Conservation (phyloP, 108 stramenopile genomes). For the Fragilariopsis cylindrus region DNA sequence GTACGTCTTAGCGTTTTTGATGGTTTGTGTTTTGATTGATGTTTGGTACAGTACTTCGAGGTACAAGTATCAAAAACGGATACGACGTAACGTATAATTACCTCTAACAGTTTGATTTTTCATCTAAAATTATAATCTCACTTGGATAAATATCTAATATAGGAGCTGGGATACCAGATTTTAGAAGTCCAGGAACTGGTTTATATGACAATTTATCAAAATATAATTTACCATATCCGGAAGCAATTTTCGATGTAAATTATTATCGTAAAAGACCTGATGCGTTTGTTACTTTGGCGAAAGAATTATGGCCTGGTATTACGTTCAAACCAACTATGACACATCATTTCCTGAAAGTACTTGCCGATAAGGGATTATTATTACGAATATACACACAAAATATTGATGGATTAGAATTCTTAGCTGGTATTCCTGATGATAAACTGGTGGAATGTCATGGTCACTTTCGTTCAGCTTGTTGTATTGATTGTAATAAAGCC, state of each 20-base stretch:
- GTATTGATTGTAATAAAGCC: constrained; percentile 40
- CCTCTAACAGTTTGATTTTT: too few relatives aligned
- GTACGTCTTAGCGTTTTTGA: constrained; percentile 1
- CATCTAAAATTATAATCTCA: background rate
- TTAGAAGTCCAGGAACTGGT: constrained; percentile 86
- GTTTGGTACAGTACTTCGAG: too few relatives aligned
- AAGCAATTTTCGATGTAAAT: constrained; percentile 85
- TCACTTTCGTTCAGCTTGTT: constrained; percentile 71
- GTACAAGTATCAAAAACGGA: too few relatives aligned
- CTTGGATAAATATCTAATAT: background rate
- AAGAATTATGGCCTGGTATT: constrained; percentile 79
- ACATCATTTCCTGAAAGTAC: constrained; percentile 79
- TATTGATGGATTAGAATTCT: constrained; percentile 86
- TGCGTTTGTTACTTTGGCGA: constrained; percentile 67
- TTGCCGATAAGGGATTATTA: constrained; percentile 75
- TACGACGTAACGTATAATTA: background rate
- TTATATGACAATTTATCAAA: constrained; percentile 85
- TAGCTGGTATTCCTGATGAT: constrained; percentile 49
- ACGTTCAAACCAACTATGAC: constrained; percentile 67
- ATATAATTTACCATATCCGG: constrained; percentile 83
- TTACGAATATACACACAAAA: constrained; percentile 87
- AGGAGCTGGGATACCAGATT: constrained; percentile 94
- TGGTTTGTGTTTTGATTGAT: too few relatives aligned
- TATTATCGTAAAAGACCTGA: constrained; percentile 71
- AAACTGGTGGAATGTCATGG: constrained; percentile 89